Base-by-base conservation (phyloP, 768 basidiomycete species). In the Cystobasidium tubakii region DNA sequence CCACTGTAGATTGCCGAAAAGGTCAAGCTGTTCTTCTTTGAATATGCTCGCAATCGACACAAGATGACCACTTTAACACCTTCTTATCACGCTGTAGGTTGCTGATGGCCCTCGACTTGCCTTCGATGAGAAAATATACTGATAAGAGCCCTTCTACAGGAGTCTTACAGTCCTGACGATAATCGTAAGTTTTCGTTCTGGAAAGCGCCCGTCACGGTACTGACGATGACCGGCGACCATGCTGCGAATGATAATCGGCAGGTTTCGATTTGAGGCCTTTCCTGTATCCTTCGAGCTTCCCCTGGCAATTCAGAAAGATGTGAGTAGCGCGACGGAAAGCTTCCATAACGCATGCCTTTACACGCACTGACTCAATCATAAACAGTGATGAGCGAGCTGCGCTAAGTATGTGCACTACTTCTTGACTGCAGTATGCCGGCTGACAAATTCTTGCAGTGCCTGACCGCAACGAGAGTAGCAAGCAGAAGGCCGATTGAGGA, bases 31-130 rank as follows among this genome's bases (percentile, higher is more conserved):
- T 99, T 99, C 84, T 98, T 91, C 84, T 95, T 93, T 77, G 92
- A 96, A 81, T 88, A 99, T 77, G 96, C 96, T 0, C 85, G 94
- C 66, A 99, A 99, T 81, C 73, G 79, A 57, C 96, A 98, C 83
- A 99, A 99, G 86, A 98, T 99, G 93, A 95, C 93, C 29, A 95
- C 92, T 0, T 80, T 96, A 75, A 96, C 93, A 1, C 93, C 93
- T 0, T 86, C 91, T 0, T 96, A 96, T 79, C 93, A 96, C 80
- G 93, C 93, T 62, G 95, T 89, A 76, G 79, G 90, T 84, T 53
- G 66, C 64, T 62, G 34, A 73, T 31, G 39, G 46, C 62, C 0
- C 65, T 62, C 55, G 0, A 15, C 23, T 65, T 6, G 39, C 15
- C 6, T 39, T 15, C 39, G 39, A 39, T 6, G 31, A 25, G 21